phyloP scores from a whole-genome alignment of 148 eudicot species.

The Rhododendron griersonianum region DNA sequence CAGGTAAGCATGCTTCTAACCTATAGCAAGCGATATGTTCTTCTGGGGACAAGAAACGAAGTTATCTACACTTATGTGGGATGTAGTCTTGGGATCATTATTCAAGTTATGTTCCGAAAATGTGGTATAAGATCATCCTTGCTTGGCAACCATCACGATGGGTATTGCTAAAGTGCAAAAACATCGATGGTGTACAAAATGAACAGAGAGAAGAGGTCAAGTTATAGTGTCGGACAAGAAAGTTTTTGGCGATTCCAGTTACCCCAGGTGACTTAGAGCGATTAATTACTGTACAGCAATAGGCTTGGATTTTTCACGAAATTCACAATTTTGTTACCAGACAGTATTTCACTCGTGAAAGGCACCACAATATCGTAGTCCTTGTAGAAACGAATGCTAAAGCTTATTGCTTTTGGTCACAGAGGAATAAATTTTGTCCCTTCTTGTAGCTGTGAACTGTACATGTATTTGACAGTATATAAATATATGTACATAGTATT shows the following conservation, averaged over 20 bases:
- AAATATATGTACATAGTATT: not conserved
- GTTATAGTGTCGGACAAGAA: not conserved
- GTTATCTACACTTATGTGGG: not conserved
- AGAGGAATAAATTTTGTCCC: conserved; percentile 7
- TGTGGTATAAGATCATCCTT: not conserved
- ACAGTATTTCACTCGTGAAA: not conserved
- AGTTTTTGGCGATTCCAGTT: not conserved
- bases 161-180: not conserved
- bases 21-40: not conserved
- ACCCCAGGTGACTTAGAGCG: not conserved
- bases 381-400: conserved; percentile 2
- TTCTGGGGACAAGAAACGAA: not conserved
- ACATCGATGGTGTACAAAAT: not conserved
- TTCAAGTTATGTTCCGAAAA: not conserved
- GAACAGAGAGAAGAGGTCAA: not conserved
- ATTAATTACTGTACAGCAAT: conserved; percentile 14
- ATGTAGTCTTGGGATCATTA: not conserved
- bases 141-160: not conserved
- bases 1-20: conserved; percentile 5
- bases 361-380: not conserved
- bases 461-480: not conserved
- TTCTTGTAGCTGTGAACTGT: not conserved
- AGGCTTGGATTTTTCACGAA: not conserved
- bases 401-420: conserved; percentile 7
- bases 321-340: not conserved